Evolutionary conservation across 2,329 filamentous ascomycete genomes (phyloP).

Genomic region (Lecanosticta acicola): DNA sequence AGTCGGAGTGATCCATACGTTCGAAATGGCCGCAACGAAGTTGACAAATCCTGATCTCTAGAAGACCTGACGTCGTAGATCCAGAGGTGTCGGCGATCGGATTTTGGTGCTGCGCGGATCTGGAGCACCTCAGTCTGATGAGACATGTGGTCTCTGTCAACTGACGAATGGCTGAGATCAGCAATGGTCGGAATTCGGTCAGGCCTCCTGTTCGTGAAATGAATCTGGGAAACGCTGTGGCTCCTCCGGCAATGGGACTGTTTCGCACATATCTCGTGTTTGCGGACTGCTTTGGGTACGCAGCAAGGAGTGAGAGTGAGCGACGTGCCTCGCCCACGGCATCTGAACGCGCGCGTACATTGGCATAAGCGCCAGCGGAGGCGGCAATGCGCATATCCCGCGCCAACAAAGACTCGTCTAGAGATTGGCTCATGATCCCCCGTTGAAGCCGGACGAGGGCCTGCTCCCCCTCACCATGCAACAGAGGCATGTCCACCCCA

Average conservation of each 20-base stretch:
- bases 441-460: background rate
- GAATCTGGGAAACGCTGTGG: background rate
- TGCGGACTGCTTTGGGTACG: background rate
- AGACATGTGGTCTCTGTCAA: too few species aligned
- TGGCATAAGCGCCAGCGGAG: too few species aligned
- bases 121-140: too few species aligned
- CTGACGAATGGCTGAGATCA: background rate
- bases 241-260: background rate
- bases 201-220: background rate
- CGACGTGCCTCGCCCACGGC: too few species aligned
- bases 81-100: too few species aligned
- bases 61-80: too few species aligned
- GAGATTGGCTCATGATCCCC: constrained; percentile 1
- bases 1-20: background rate
- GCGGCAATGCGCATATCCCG: too few species aligned
- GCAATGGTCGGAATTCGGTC: background rate
- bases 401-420: constrained; percentile 2
- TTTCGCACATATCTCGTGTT: background rate
- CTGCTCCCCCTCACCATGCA: constrained; percentile 3
- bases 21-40: background rate
- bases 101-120: too few species aligned
- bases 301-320: background rate
- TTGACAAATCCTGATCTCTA: background rate
- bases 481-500: constrained; percentile 34
- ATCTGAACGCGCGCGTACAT: too few species aligned